A percentile compares a stretch with the other conserved stretches of the same genome.
Conservation (phyloP, 225 moss, liverwort and hornwort genomes). For the Physcomitrellopsis africana region DNA sequence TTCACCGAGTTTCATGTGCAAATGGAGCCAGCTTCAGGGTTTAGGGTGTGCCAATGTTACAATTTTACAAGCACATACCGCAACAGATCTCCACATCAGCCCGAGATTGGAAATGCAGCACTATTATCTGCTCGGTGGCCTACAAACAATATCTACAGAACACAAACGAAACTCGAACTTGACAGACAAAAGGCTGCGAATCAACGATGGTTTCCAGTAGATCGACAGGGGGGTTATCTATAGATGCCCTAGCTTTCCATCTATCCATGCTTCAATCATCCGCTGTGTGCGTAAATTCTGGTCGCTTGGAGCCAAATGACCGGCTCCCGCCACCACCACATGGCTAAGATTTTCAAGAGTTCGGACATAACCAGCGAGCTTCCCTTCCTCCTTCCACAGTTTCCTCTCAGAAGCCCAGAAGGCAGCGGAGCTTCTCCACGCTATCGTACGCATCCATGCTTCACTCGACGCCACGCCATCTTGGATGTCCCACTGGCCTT, state of each 20-base stretch:
- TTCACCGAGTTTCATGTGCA: no score
- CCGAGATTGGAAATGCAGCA: no score
- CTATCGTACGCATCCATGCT: constrained; percentile 49
- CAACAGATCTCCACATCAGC: no score
- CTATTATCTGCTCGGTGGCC: no score
- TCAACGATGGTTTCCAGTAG: not conserved
- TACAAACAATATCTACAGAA: no score
- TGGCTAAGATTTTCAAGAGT: constrained; percentile 42
- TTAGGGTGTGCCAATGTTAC: no score
- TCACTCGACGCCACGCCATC: constrained; percentile 57
- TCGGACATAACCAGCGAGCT: constrained; percentile 55
- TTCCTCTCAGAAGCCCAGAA: constrained; percentile 53
- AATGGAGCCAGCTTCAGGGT: no score
- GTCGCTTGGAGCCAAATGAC: constrained; percentile 49
- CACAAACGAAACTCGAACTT: no score
- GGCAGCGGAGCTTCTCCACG: constrained; percentile 24
- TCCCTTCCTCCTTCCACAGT: constrained; percentile 50
- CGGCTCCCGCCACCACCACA: constrained; percentile 57
- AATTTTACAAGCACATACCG: no score
- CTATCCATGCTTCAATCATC: constrained; percentile 59
- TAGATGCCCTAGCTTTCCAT: constrained; percentile 43
- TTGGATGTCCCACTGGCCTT: constrained; percentile 58
- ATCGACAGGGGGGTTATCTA: not conserved
- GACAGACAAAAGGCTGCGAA: no score
- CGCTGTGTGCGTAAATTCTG: constrained; percentile 44